Evolutionary conservation across 176 grass and related monocot genomes (phyloP).

Genomic region (Oryza glaberrima): DNA sequence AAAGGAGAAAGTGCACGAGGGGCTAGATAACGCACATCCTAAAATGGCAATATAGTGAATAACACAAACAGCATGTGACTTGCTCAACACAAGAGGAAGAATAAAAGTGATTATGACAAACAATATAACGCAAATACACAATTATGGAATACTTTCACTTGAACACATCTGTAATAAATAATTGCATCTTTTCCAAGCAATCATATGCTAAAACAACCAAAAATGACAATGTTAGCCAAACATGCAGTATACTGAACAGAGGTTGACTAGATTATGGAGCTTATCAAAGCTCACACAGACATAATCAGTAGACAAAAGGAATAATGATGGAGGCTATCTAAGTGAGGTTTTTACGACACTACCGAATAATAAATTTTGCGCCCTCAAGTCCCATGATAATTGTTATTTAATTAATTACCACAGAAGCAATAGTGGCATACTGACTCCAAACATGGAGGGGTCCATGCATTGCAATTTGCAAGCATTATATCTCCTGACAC

Average conservation of each 20-base stretch:
- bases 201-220: conserved; percentile 6
- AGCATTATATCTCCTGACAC: background rate
- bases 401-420: conserved; percentile 19
- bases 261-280: background rate
- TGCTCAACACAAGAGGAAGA: background rate
- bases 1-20: background rate
- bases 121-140: background rate
- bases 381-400: background rate
- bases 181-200: background rate
- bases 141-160: background rate
- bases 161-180: background rate
- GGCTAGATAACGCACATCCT: background rate
- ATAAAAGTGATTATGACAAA: background rate
- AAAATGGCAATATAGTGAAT: background rate
- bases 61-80: background rate
- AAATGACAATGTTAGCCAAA: background rate
- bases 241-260: background rate
- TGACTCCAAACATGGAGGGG: conserved; percentile 19
- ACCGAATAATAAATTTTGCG: background rate
- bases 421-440: background rate
- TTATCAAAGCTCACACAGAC: conserved; percentile 2
- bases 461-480: conserved; percentile 9
- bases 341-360: background rate
- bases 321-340: background rate
- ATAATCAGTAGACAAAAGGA: conserved; percentile 11